Percentiles rank a stretch among this genome's conserved stretches.
phyloP scores from a whole-genome alignment of 2,329 filamentous ascomycete species.

The Fusarium humuli region DNA sequence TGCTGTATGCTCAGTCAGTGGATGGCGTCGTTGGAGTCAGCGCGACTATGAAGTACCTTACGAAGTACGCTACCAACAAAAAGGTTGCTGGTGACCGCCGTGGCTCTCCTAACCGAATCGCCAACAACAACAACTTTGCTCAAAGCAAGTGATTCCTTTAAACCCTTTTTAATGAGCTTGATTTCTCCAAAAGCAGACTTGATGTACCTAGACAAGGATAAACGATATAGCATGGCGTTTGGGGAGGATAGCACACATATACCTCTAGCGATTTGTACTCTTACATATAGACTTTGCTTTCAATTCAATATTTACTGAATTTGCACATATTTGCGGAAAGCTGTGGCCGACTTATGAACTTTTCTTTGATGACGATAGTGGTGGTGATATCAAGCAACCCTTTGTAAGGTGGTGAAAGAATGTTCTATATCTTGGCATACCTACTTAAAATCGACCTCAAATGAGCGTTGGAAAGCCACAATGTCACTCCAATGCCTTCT shows the following conservation, averaged over 20 bases:
- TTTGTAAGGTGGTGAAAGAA: background rate
- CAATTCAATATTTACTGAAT: conserved; percentile 13
- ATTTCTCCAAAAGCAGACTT: background rate
- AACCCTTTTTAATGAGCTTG: background rate
- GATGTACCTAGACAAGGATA: background rate
- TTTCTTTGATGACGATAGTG: background rate
- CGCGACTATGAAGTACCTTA: conserved; percentile 56
- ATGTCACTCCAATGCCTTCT: background rate
- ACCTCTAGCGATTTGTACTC: conserved; percentile 9
- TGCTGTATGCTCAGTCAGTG: conserved; percentile 60
- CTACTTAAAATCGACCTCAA: background rate
- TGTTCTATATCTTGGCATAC: background rate
- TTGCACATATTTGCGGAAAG: background rate
- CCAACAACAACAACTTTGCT: conserved; percentile 59
- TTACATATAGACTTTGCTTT: conserved; percentile 2
- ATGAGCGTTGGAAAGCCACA: background rate
- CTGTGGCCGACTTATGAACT: background rate
- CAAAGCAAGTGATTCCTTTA: conserved; percentile 23
- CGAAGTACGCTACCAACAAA: conserved; percentile 54
- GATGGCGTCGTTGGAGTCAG: conserved; percentile 50
- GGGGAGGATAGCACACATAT: background rate
- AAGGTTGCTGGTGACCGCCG: conserved; percentile 53
- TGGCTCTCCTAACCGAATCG: conserved; percentile 60
- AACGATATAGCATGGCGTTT: conserved; percentile 20
- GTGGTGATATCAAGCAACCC: background rate